These are phyloP conservation scores for Rubroshorea leprosula DNA, from an alignment of 345 rosid genomes.

Conservation along the genomic window DNA sequence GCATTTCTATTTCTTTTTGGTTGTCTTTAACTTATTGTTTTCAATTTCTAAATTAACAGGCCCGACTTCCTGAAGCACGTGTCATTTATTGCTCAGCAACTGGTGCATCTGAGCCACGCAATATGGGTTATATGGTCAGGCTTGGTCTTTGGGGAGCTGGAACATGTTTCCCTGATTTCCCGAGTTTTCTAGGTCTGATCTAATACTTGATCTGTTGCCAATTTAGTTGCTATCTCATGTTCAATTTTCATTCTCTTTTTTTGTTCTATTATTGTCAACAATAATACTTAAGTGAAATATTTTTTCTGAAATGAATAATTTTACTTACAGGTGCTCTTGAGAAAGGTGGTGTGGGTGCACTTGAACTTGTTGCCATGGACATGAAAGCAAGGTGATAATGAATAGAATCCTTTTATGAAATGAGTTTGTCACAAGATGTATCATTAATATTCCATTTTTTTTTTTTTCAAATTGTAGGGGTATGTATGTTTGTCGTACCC, in stretches of 20 bases:
- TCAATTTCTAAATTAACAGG: constrained; percentile 49
- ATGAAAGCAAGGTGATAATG: constrained; percentile 91
- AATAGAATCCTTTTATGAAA: constrained; percentile 13
- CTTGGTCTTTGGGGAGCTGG: constrained; percentile 99
- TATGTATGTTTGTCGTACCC: constrained; percentile 97
- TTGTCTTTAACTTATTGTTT: constrained; percentile 15
- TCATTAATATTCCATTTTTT: constrained; percentile 10
- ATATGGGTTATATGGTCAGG: constrained; percentile 98
- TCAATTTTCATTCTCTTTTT: background rate
- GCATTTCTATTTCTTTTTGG: background rate
- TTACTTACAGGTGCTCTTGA: constrained; percentile 73
- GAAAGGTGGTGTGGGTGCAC: constrained; percentile 96
- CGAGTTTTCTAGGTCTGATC: constrained; percentile 56
- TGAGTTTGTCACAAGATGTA: constrained; percentile 11
- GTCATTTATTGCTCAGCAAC: constrained; percentile 98
- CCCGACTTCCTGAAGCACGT: constrained; percentile 91
- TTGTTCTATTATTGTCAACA: background rate
- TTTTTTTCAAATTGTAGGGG: constrained; percentile 56
- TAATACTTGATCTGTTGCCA: too few relatives aligned
- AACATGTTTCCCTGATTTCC: constrained; percentile 77
- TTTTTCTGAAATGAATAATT: constrained; percentile 8
- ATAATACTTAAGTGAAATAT: background rate
- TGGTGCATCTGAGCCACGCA: constrained; percentile 99
- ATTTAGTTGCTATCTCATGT: too few relatives aligned
- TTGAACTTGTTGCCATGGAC: constrained; percentile 99